Evolutionary conservation across 768 basidiomycete genomes (phyloP), one percentile per base, ranked within the genome.

Genomic region (Cystobasidium onofrii): DNA sequence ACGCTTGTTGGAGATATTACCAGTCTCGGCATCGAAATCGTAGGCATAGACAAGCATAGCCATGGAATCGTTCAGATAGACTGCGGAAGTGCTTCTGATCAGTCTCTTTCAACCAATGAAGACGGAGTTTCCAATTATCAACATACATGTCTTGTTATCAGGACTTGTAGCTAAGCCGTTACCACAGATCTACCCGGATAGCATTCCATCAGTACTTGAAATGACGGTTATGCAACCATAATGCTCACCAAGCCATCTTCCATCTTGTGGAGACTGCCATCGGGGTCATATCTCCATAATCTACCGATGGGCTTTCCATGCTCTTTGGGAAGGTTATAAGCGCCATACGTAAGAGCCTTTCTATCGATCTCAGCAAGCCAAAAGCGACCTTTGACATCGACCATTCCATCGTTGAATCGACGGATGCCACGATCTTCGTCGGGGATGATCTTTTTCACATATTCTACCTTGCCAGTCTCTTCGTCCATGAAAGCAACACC

Each of bases 331-430:
- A 64, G 63, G 12, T 64, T 34, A 46, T 36, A 27, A 39, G 63
- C 27, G 4, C 63, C 63, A 64, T 41, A 46, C 4, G 6, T 3
- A 12, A 64, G 25, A 4, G 63, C 63, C 25, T 64, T 64, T 29
- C 36, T 64, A 23, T 64, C 63, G 25, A 64, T 64, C 27, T 64
- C 63, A 39, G 63, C 63, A 10, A 64, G 63, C 63, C 63, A 64
- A n/a, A 64, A 64, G 15, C 63, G 63, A 27, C 63, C 63, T 64
- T 64, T 64, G 63, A 64, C 63, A 43, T 64, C 63, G 3, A 64
- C 63, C 36, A 27, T 36, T 4, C 63, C 63, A 64, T 64, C 63
- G 27, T 64, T 64, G 39, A 64, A 64, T 4, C 63, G 63, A 10
- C 25, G 44, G n/a, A 31, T 46, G 7, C 36, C 63, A 46, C 63